Evolutionary conservation across 441 rosid species (phyloP), one percentile per base, ranked within the genome.

Genomic region (Raphanus hybrid): DNA sequence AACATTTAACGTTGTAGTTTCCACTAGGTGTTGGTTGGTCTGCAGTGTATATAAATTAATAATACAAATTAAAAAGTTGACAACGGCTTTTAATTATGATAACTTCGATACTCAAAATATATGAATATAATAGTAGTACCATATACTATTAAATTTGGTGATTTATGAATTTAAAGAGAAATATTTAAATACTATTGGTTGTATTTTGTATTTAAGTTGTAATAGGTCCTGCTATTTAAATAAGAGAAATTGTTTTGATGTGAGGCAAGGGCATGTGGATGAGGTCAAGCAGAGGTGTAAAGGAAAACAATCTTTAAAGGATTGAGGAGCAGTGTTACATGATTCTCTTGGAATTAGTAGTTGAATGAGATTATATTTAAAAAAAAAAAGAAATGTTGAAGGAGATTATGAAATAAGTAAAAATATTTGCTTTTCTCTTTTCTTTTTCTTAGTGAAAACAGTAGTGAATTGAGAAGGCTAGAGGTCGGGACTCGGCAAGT

Each of bases 201-300:
- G 16, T 2, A 3, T 23, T 20, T 20, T 18, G 70, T 12, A 5
- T 34, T 37, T 16, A 14, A 57, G 26, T 52, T n/a, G 41, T 10
- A 69, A 62, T 9, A 63, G 29, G 4, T 27, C 26, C 20, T 67
- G 50, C 54, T 20, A n/a, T n/a, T n/a, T n/a, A 65, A 41, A 18
- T 7, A 64, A 54, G 66, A 9, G 39, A 35, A 35, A 64, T 32
- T 48, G 67, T 43, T 3, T 37, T 65, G 75, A 16, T 32, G 61
- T 43, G 69, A 78, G 77, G 59, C 77, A 72, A 5, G 64, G 26
- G 52, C 77, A 78, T 61, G 81, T 78, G 81, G 74, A 8, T 78
- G 81, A 78, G 77, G 65, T 78, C 70, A 78, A 78, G 74, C 69
- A 15, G 75, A 78, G 54, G 82, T 74, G 78, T 63, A 62, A 34